phyloP scores from a whole-genome alignment of 768 basidiomycete species.

The Trametes villosa region DNA sequence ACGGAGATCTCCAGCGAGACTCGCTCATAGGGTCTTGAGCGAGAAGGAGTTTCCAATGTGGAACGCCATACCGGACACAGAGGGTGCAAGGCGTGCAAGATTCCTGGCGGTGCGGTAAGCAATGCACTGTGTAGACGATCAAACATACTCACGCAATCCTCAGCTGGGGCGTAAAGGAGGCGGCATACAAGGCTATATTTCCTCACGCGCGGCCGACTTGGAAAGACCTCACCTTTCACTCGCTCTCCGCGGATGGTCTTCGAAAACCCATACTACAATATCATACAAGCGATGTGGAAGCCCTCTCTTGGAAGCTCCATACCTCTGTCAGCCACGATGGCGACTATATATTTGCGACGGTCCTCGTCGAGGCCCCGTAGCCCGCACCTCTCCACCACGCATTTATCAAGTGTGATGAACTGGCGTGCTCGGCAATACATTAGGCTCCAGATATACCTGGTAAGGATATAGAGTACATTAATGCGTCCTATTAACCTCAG shows the following conservation, averaged over 20 bases:
- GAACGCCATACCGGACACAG: slow-evolving; percentile 37
- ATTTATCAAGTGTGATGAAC: not conserved
- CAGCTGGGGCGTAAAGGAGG: slow-evolving; percentile 87
- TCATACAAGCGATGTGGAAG: slow-evolving; percentile 19
- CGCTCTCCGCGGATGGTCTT: slow-evolving; percentile 38
- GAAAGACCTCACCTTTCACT: slow-evolving; percentile 62
- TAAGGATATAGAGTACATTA: not conserved
- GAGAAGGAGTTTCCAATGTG: slow-evolving; percentile 45
- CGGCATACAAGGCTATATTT: slow-evolving; percentile 84
- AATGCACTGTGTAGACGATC: too few species aligned
- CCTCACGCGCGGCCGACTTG: slow-evolving; percentile 64
- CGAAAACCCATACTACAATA: slow-evolving; percentile 51
- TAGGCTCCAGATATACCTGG: not conserved
- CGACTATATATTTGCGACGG: slow-evolving; percentile 72
- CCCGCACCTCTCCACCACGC: too few species aligned
- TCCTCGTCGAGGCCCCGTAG: slow-evolving; percentile 52
- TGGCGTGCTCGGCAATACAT: not conserved
- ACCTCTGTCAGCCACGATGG: slow-evolving; percentile 84
- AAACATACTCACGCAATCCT: not conserved
- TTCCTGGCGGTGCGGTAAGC: slow-evolving; percentile 81
- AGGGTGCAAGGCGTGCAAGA: slow-evolving; percentile 35
- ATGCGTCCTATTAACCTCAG: not conserved
- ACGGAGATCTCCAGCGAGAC: slow-evolving; percentile 48
- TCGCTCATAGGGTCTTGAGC: slow-evolving; percentile 71
- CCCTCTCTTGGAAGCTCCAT: slow-evolving; percentile 50